A percentile compares a stretch with the other conserved stretches of the same genome.
Conservation (phyloP, 371 early-diverging fungal species). For the Saksenaea vasiformis region DNA sequence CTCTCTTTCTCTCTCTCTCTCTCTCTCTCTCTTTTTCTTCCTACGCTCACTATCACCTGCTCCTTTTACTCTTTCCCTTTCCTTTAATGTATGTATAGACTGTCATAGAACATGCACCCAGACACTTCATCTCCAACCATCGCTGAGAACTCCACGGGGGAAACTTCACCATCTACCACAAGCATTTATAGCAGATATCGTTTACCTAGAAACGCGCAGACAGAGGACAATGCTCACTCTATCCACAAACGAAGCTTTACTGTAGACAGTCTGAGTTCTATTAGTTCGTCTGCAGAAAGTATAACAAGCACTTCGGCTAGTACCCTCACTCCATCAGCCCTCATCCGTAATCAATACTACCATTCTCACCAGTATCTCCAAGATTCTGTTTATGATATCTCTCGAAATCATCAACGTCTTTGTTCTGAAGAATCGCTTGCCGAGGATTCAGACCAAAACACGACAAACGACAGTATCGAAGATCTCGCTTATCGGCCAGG, state of each 20-base stretch:
- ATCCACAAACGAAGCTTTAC: not conserved
- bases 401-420: not conserved
- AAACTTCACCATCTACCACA: conserved; percentile 3
- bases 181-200: conserved; percentile 3
- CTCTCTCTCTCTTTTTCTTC: not conserved
- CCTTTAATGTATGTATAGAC: conserved; percentile 2
- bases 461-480: conserved; percentile 14
- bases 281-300: not conserved
- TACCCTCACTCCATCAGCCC: conserved; percentile 39
- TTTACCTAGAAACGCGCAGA: not conserved
- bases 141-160: not conserved
- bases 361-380: conserved; percentile 14
- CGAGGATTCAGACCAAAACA: not conserved
- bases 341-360: conserved; percentile 45
- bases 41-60: not conserved
- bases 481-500: conserved; percentile 23
- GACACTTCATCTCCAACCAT: not conserved
- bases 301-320: conserved; percentile 2
- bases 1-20: conserved; percentile 4
- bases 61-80: conserved; percentile 7
- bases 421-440: not conserved
- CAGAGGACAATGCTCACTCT: not conserved
- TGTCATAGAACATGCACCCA: not conserved
- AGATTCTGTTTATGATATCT: not conserved
- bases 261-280: not conserved